Evolutionary conservation across 805 yeast species (phyloP).

Genomic region (Barnettozyma pratensis): DNA sequence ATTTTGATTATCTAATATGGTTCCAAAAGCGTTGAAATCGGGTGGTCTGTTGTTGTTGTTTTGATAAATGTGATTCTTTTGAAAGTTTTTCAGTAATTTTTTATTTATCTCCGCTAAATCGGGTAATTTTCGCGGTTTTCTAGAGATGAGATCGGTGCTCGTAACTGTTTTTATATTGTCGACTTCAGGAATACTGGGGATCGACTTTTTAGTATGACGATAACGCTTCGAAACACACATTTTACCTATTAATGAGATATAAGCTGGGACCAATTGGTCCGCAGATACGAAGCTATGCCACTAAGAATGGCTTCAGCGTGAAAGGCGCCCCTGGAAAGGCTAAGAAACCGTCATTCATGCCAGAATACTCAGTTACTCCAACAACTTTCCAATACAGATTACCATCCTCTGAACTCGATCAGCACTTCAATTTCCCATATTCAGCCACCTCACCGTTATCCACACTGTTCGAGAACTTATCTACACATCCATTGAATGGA

Average conservation of each 20-base stretch:
- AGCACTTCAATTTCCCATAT: conserved; percentile 10
- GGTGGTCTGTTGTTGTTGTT: no score
- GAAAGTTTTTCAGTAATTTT: background rate
- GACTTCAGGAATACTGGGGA: no score
- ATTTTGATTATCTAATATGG: conserved; percentile 27
- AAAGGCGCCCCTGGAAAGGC: background rate
- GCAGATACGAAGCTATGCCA: background rate
- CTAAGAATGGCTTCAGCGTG: background rate
- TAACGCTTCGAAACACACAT: no score
- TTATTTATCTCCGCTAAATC: background rate
- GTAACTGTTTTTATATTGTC: no score
- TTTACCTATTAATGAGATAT: no score
- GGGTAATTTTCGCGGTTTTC: conserved; percentile 1
- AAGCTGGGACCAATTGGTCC: background rate
- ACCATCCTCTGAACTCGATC: conserved; percentile 10
- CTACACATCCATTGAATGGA: conserved; percentile 16
- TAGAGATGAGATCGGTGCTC: no score
- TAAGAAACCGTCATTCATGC: conserved; percentile 4
- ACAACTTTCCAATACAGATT: conserved; percentile 17
- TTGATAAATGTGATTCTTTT: no score
- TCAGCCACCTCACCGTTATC: conserved; percentile 13
- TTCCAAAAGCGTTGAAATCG: no score
- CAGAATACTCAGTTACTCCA: conserved; percentile 22
- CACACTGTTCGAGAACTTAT: conserved; percentile 11
- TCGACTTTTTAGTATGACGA: no score